phyloP scores from a whole-genome alignment of 2,329 filamentous ascomycete genomes.

The Ceratocystis ficicola region DNA sequence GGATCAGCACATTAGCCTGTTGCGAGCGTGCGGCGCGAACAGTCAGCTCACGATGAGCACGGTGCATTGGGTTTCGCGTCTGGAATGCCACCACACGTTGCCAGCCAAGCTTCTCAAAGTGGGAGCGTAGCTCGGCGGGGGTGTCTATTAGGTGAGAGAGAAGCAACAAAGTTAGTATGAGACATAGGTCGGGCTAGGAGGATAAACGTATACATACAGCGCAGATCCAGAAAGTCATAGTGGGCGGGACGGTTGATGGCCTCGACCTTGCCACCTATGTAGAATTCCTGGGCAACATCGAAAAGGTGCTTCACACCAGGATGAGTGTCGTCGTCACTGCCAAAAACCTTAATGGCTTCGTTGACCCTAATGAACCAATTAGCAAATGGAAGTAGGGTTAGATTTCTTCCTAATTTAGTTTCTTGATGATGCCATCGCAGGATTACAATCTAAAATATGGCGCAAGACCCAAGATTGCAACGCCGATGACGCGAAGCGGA shows the following conservation, averaged over 20 bases:
- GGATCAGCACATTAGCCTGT: slow-evolving; percentile 97
- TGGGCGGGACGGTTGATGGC: slow-evolving; percentile 91
- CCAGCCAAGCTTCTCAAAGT: slow-evolving; percentile 99
- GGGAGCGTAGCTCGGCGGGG: slow-evolving; percentile 81
- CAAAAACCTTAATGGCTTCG: slow-evolving; percentile 91
- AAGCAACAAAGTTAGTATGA: slow-evolving; percentile 21
- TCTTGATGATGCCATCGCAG: slow-evolving; percentile 21
- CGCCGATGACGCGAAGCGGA: slow-evolving; percentile 7
- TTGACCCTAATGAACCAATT: slow-evolving; percentile 45
- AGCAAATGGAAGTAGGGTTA: slow-evolving; percentile 22
- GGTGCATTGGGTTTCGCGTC: slow-evolving; percentile 98
- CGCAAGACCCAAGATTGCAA: slow-evolving; percentile 7
- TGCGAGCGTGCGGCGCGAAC: slow-evolving; percentile 90
- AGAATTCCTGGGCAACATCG: slow-evolving; percentile 70
- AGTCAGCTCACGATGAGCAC: slow-evolving; percentile 93
- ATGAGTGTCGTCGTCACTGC: slow-evolving; percentile 77
- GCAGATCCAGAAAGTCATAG: slow-evolving; percentile 95
- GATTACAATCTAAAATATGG: slow-evolving; percentile 19
- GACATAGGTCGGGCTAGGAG: background rate
- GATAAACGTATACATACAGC: slow-evolving; percentile 50
- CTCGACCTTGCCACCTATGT: slow-evolving; percentile 91
- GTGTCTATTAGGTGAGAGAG: slow-evolving; percentile 47
- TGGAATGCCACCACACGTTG: slow-evolving; percentile 96
- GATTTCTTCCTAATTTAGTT: slow-evolving; percentile 9
- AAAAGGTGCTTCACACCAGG: slow-evolving; percentile 86